Evolutionary conservation across 441 rosid species (phyloP).

Genomic region (Syzygium malaccense): DNA sequence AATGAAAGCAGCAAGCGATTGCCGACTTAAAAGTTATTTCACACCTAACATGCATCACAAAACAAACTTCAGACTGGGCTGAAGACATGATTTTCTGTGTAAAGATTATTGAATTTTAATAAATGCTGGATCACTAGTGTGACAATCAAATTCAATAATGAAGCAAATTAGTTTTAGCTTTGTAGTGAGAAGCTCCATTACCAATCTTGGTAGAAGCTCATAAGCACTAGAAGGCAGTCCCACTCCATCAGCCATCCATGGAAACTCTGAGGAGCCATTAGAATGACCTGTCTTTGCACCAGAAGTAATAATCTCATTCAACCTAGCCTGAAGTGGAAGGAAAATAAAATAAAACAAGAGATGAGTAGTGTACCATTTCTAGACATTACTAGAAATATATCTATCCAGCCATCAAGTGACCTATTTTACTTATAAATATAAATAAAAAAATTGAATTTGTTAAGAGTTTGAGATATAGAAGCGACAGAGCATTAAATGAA

Average conservation of each 20-base stretch:
- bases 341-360: neutral
- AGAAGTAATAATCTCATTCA: conserved; percentile 80
- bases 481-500: neutral
- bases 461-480: neutral
- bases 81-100: neutral
- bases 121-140: neutral
- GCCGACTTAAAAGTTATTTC: neutral
- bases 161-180: neutral
- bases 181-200: conserved; percentile 14
- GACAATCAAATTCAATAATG: neutral
- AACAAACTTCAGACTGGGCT: neutral
- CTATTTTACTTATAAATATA: neutral
- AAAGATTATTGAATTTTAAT: neutral
- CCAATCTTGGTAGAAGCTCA: conserved; percentile 82
- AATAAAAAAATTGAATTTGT: neutral
- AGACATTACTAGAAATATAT: neutral
- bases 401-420: neutral
- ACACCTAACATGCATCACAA: neutral
- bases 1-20: neutral
- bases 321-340: conserved; percentile 62
- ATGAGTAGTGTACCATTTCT: neutral
- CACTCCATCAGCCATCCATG: conserved; percentile 99
- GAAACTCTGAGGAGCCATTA: conserved; percentile 56
- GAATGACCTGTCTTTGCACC: conserved; percentile 36
- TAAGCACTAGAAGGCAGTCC: conserved; percentile 90